A percentile compares a stretch with the other conserved stretches of the same genome.
phyloP scores from a whole-genome alignment of 306 rosid genomes.

The Citrullus mucosospermus region DNA sequence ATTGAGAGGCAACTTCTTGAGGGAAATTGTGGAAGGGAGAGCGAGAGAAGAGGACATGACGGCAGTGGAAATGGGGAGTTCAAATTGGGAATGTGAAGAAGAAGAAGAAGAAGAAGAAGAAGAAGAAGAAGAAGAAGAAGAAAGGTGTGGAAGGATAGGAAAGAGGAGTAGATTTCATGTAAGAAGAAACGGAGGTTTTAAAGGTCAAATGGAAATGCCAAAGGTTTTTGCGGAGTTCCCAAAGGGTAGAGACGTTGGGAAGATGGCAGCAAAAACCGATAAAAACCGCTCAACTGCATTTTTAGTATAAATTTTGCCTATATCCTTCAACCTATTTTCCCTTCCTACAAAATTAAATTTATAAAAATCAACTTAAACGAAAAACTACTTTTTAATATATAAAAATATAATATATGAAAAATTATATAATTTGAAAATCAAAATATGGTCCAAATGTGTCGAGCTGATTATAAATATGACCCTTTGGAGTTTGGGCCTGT shows the following conservation, averaged over 20 bases:
- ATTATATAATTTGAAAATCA: too few relatives aligned
- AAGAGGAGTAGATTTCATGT: slow-evolving; percentile 12
- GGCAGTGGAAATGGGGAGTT: slow-evolving; percentile 22
- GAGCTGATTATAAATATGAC: too few relatives aligned
- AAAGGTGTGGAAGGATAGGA: slow-evolving; percentile 18
- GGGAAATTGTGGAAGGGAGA: slow-evolving; percentile 33
- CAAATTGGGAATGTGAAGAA: slow-evolving; percentile 19
- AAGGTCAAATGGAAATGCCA: background rate
- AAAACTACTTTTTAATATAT: too few relatives aligned
- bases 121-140: slow-evolving; percentile 14
- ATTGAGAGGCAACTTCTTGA: slow-evolving; percentile 22
- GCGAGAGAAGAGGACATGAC: slow-evolving; percentile 25
- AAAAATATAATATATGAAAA: too few relatives aligned
- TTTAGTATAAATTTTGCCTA: too few relatives aligned
- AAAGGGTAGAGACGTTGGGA: background rate
- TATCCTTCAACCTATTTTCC: too few relatives aligned
- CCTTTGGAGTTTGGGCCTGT: too few relatives aligned
- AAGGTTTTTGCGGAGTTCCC: background rate
- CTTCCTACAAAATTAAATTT: too few relatives aligned
- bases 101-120: slow-evolving; percentile 7
- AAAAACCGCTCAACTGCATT: background rate
- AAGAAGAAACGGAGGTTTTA: background rate
- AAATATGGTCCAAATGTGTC: too few relatives aligned
- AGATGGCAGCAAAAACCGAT: background rate
- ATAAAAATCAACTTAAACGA: too few relatives aligned